These are phyloP conservation scores for Cystobasidium slooffiae DNA, from an alignment of 1,284 basidiomycete species.

Conservation along the genomic window DNA sequence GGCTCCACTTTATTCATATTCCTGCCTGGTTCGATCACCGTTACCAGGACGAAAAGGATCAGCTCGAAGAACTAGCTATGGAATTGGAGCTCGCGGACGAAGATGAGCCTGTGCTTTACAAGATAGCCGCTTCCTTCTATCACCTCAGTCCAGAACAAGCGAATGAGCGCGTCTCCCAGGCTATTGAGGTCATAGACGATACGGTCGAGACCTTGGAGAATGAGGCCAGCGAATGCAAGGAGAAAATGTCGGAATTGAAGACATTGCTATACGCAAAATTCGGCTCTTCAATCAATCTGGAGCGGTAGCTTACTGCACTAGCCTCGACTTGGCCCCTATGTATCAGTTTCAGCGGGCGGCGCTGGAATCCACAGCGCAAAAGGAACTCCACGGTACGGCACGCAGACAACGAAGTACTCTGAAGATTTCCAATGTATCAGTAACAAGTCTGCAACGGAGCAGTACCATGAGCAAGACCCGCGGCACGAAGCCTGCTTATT, in stretches of 20 bases:
- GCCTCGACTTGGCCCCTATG: not conserved
- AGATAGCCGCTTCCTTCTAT: conserved; percentile 78
- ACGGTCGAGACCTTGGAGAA: conserved; percentile 66
- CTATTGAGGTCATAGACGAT: conserved; percentile 67
- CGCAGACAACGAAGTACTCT: too few species aligned
- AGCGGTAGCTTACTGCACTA: conserved; percentile 24
- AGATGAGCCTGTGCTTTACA: conserved; percentile 74
- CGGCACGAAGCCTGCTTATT: not conserved
- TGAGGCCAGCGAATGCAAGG: conserved; percentile 73
- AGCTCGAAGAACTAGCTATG: conserved; percentile 81
- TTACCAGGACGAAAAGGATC: conserved; percentile 83
- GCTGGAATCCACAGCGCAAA: too few species aligned
- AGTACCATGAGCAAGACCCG: too few species aligned
- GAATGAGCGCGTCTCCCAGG: conserved; percentile 72
- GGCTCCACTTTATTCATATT: not conserved
- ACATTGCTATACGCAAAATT: conserved; percentile 64
- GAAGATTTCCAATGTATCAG: too few species aligned
- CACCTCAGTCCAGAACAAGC: conserved; percentile 74
- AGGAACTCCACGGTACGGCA: too few species aligned
- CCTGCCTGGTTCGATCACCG: not conserved
- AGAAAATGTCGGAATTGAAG: conserved; percentile 87
- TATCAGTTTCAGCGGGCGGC: too few species aligned
- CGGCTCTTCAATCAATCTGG: conserved; percentile 43
- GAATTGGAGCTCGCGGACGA: conserved; percentile 90
- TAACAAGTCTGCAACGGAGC: too few species aligned